Evolutionary conservation across 116 monocot species (phyloP).

Genomic region (Iris pallida): DNA sequence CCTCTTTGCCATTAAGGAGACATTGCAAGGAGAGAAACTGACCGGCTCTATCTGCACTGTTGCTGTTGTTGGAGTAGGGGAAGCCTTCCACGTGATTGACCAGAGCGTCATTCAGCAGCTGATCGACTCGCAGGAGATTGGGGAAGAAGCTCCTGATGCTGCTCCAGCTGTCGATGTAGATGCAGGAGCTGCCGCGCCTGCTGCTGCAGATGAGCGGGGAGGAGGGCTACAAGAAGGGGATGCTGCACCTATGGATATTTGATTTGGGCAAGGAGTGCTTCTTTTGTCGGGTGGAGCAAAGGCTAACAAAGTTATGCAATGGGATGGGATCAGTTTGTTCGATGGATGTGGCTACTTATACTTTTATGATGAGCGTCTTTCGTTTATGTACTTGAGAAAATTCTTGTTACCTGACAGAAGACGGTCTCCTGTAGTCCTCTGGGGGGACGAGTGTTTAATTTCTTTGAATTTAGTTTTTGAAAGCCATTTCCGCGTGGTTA

Average conservation of each 20-base stretch:
- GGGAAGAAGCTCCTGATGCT: constrained; percentile 38
- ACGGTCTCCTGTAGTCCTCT: too few relatives aligned
- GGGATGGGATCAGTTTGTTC: too few relatives aligned
- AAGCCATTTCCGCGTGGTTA: too few relatives aligned
- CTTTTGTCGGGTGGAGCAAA: too few relatives aligned
- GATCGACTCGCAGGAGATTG: constrained; percentile 57
- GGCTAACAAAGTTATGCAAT: too few relatives aligned
- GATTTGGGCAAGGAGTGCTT: too few relatives aligned
- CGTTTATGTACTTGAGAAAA: too few relatives aligned
- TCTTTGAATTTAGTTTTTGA: too few relatives aligned
- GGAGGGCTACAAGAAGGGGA: constrained; percentile 36
- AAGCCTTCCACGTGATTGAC: constrained; percentile 62
- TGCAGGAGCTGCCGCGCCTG: background rate
- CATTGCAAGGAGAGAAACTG: constrained; percentile 86
- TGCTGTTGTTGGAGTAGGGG: constrained; percentile 61
- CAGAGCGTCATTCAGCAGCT: constrained; percentile 56
- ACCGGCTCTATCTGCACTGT: constrained; percentile 76
- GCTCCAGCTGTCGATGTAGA: constrained; percentile 22
- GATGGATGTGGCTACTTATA: too few relatives aligned
- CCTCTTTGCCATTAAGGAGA: constrained; percentile 88
- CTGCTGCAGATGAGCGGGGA: constrained; percentile 17
- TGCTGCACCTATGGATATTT: constrained; percentile 83
- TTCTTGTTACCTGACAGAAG: too few relatives aligned
- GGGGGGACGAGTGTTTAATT: too few relatives aligned
- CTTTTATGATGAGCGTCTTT: too few relatives aligned